Evolutionary conservation across 495 filamentous ascomycete genomes (phyloP).

Genomic region (Aspergillus campestris): DNA sequence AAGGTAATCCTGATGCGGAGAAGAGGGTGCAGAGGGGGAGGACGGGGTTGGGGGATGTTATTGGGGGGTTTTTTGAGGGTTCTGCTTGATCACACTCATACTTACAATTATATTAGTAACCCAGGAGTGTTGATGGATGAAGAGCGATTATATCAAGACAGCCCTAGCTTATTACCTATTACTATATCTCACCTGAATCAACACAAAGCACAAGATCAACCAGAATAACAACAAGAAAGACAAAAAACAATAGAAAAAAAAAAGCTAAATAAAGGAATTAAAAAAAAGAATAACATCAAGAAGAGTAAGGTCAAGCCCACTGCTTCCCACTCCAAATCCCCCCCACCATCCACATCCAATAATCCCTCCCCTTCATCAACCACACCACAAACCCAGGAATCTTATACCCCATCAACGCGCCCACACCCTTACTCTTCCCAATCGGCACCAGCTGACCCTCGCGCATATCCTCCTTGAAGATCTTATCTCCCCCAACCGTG

Average conservation of each 20-base stretch:
- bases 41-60: slow-evolving; percentile 1
- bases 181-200: no score
- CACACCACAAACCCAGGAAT: slow-evolving; percentile 49
- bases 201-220: no score
- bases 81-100: no score
- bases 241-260: no score
- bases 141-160: no score
- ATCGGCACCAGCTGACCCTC: slow-evolving; percentile 49
- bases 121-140: no score
- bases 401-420: slow-evolving; percentile 42
- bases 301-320: slow-evolving; percentile 34
- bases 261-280: no score
- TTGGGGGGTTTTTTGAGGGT: neutral
- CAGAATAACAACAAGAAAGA: no score
- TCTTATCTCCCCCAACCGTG: slow-evolving; percentile 8
- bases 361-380: slow-evolving; percentile 55
- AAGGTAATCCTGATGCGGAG: neutral
- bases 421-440: slow-evolving; percentile 45
- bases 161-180: no score
- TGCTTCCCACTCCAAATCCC: slow-evolving; percentile 44
- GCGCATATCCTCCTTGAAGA: slow-evolving; percentile 30
- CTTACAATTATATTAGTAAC: no score
- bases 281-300: no score
- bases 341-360: slow-evolving; percentile 44
- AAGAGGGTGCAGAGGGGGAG: neutral